Base-by-base conservation (phyloP, 2,329 filamentous ascomycete genomes). In the Aureobasidium sp. region DNA sequence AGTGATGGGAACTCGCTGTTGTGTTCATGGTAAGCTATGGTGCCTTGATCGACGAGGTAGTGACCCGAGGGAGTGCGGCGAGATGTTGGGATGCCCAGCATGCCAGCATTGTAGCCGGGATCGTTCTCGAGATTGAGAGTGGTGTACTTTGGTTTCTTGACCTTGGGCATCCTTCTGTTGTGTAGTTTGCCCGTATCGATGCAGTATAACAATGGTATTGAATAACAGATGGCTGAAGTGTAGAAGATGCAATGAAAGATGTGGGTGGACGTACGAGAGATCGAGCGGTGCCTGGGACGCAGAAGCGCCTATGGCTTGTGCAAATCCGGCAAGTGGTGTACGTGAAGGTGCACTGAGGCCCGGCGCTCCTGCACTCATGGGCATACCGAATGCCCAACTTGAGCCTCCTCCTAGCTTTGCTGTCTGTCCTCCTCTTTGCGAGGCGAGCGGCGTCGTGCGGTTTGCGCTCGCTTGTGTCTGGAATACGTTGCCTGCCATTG, bases 1-100 rank as follows among this genome's bases (percentile, higher is more conserved):
- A 90, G 78, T 15, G 86, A 88, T 54, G 88, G 88, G 66, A 90
- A 90, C 73, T 90, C 88, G 73, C 88, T 90, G 68, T 58, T n/a
- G 54, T 67, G 71, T 58, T 62, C 45, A 64, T 68, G 62, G 66
- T 74, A 67, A 75, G 74, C 65, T 13, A 36, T 11, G 29, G 13
- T 54, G 40, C n/a, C 40, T 38, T 55, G 43, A 13, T 29, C 48
- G 36, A 51, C 48, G 23, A 58, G 3, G 31, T 31, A 58, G 4
- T 31, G 43, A 31, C 51, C 53, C 31, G 51, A 58, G 7, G n/a
- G 13, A 33, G n/a, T 58, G 53, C 62, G 51, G 8, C 36, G 36
- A 25, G 20, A 13, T 33, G 8, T 43, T 3, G 25, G n/a, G 8
- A 58, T 58, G 45, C 53, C 43, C 23, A 53, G 31, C 47, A 50